Evolutionary conservation across 2,329 filamentous ascomycete species (phyloP).

Genomic region (Intubia oerlemansii): DNA sequence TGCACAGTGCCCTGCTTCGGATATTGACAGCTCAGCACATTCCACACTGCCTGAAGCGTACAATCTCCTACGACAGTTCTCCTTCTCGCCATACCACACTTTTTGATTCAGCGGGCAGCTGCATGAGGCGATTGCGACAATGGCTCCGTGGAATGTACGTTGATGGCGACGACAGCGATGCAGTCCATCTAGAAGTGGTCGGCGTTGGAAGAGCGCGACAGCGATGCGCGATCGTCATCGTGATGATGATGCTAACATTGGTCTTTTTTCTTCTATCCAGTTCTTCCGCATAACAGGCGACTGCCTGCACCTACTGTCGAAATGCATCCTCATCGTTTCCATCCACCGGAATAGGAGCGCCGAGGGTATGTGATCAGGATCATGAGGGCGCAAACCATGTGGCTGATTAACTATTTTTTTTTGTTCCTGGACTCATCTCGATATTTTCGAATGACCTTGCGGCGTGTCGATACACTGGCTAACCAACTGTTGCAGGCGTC

Average conservation of each 20-base stretch:
- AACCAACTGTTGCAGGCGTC: constrained; percentile 33
- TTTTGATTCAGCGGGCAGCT: background rate
- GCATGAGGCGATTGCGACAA: constrained; percentile 2
- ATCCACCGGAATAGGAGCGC: constrained; percentile 78
- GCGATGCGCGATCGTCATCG: no score
- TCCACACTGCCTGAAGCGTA: no score
- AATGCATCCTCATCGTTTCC: constrained; percentile 75
- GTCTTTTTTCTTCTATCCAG: no score
- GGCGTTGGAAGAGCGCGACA: no score
- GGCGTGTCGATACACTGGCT: background rate
- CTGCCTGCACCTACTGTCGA: constrained; percentile 65
- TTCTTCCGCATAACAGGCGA: constrained; percentile 63
- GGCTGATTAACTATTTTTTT: no score
- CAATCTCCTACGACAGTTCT: no score
- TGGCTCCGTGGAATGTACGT: constrained; percentile 4
- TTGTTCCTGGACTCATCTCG: no score
- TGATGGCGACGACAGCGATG: background rate
- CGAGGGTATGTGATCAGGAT: constrained; percentile 36
- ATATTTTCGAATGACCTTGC: background rate
- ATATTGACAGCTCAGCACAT: no score
- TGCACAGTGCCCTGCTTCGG: no score
- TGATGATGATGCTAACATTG: no score
- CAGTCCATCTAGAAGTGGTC: background rate
- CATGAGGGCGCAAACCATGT: no score
- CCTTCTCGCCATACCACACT: no score